A percentile compares a stretch with the other conserved stretches of the same genome.
Conservation (phyloP, 495 filamentous ascomycete genomes). For the Penicillium verhagenii region DNA sequence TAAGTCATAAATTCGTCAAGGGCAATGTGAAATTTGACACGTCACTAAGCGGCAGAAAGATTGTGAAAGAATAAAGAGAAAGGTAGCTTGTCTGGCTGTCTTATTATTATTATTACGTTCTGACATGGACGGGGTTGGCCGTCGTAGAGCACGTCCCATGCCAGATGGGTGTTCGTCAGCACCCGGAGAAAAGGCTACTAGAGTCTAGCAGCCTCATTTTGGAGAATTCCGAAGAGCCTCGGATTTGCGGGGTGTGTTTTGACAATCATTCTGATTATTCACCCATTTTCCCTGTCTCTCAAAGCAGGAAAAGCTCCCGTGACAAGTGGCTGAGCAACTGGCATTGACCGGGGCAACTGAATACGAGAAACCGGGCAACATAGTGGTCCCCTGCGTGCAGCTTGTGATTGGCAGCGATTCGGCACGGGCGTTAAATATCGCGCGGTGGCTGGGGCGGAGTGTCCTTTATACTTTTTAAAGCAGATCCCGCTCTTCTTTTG, state of each 20-base stretch:
- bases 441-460: background rate
- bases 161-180: conserved; percentile 16
- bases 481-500: background rate
- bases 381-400: background rate
- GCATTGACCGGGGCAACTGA: conserved; percentile 8
- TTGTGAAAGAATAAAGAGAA: background rate
- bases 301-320: conserved; percentile 7
- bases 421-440: conserved; percentile 1
- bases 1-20: background rate
- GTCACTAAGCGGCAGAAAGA: conserved; percentile 1
- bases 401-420: conserved; percentile 14
- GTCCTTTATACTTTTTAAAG: background rate
- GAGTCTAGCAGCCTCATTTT: conserved; percentile 22
- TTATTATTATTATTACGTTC: conserved; percentile 2
- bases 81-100: background rate
- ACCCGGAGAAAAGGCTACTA: too few species aligned
- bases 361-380: conserved; percentile 22
- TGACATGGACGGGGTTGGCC: background rate
- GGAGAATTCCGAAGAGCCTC: background rate
- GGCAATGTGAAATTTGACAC: background rate
- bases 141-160: background rate
- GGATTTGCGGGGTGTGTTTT: background rate
- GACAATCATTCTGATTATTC: background rate
- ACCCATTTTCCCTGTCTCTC: background rate
- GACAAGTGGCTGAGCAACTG: background rate